These are phyloP conservation scores for Ceratocystiopsis brevicomis DNA, from an alignment of 2,329 filamentous ascomycete genomes.

Conservation along the genomic window DNA sequence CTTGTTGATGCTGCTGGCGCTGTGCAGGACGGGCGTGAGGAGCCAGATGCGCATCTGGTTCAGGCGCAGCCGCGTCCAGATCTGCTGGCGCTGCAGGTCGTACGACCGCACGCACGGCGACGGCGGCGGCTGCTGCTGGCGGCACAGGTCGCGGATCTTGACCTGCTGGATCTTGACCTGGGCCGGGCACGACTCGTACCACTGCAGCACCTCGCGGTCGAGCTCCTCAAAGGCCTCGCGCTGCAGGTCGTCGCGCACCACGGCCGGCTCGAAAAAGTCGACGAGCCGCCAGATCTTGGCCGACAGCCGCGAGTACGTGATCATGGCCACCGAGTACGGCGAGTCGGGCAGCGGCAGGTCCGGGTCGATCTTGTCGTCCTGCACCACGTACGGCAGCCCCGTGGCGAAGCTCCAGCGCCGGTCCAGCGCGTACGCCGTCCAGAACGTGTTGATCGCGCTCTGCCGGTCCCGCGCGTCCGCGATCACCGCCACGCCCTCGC, in stretches of 20 bases:
- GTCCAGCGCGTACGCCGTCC: constrained; percentile 32
- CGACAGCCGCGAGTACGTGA: constrained; percentile 62
- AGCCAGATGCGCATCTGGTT: constrained; percentile 42
- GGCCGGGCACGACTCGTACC: constrained; percentile 60
- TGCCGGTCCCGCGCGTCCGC: constrained; percentile 14
- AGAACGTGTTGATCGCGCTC: constrained; percentile 23
- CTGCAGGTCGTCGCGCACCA: constrained; percentile 40
- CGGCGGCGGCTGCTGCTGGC: too few relatives aligned
- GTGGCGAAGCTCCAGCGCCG: constrained; percentile 33
- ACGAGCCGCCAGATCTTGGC: constrained; percentile 78
- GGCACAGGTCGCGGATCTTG: too few relatives aligned
- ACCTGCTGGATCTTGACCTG: constrained; percentile 32
- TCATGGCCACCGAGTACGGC: constrained; percentile 69
- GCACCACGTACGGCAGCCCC: constrained; percentile 27
- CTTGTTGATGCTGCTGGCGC: constrained; percentile 61
- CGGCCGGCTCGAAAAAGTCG: constrained; percentile 42
- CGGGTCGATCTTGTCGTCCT: constrained; percentile 30
- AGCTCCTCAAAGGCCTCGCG: constrained; percentile 61
- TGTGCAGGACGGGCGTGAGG: constrained; percentile 73
- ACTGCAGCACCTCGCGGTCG: constrained; percentile 68
- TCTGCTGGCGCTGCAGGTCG: constrained; percentile 38
- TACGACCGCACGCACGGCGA: too few relatives aligned
- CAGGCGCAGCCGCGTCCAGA: constrained; percentile 68
- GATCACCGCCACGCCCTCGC: constrained; percentile 28
- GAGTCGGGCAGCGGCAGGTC: constrained; percentile 36